Percentiles rank a stretch among this genome's conserved stretches.
Conservation (phyloP, 441 rosid genomes). For the Bruguiera hainesii region DNA sequence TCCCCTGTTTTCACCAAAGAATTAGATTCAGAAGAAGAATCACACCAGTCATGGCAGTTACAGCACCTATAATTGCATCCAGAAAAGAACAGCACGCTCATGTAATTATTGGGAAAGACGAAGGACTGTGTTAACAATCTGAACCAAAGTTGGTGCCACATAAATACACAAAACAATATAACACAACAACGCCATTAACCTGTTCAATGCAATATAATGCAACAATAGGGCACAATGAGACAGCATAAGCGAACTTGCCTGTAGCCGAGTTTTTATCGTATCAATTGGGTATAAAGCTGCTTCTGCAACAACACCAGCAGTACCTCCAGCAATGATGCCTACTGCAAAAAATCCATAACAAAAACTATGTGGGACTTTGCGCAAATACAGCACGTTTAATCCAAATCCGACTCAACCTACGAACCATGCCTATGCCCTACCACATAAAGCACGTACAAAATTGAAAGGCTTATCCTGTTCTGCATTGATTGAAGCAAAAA, state of each 20-base stretch:
- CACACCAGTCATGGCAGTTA: background rate
- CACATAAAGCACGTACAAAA: conserved; percentile 30
- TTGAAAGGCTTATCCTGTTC: conserved; percentile 31
- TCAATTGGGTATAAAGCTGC: conserved; percentile 43
- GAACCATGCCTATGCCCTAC: conserved; percentile 13
- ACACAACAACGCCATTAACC: background rate
- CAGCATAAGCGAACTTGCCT: conserved; percentile 22
- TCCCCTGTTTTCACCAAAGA: too few relatives aligned
- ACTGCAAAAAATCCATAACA: conserved; percentile 33
- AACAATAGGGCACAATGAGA: background rate
- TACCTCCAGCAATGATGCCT: conserved; percentile 40
- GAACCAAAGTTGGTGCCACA: background rate
- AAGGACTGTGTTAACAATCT: background rate
- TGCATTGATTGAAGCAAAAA: conserved; percentile 27
- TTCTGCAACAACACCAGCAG: conserved; percentile 40
- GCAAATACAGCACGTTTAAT: background rate
- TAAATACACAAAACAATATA: background rate
- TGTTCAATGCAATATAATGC: background rate
- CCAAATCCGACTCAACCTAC: background rate
- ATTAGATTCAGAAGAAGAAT: too few relatives aligned
- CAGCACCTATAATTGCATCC: background rate
- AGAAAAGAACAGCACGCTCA: background rate
- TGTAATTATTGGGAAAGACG: background rate
- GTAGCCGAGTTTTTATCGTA: conserved; percentile 44
- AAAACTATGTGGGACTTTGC: background rate